Conservation (phyloP, 805 yeast genomes). For the Metschnikowia rubicola region DNA sequence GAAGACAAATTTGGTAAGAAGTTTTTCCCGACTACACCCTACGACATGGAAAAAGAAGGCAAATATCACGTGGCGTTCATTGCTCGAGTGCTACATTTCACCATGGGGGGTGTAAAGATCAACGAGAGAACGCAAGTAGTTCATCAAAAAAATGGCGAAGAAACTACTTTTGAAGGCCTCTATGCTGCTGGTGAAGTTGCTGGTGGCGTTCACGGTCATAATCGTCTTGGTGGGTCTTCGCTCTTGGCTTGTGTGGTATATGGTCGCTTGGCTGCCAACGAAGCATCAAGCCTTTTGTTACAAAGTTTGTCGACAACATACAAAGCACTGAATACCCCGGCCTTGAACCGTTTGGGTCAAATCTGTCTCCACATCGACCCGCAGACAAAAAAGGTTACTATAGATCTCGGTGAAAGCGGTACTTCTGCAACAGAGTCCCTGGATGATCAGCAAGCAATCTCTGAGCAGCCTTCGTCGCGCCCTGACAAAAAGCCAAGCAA, state of each 20-base stretch:
- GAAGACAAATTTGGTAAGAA: constrained; percentile 44
- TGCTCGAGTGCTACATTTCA: constrained; percentile 59
- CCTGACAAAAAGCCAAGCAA: not conserved
- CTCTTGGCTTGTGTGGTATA: constrained; percentile 44
- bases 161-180: constrained; percentile 32
- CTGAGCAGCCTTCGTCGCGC: not conserved
- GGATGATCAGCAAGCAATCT: too few relatives aligned
- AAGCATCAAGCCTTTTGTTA: constrained; percentile 32
- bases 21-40: constrained; percentile 48
- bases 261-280: constrained; percentile 43
- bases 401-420: constrained; percentile 29
- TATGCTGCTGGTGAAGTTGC: constrained; percentile 46
- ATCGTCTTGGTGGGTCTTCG: constrained; percentile 42
- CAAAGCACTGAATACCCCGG: not conserved
- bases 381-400: constrained; percentile 27
- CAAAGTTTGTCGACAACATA: constrained; percentile 4
- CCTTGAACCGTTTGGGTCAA: constrained; percentile 17
- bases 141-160: constrained; percentile 24
- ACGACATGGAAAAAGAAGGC: constrained; percentile 28
- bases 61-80: constrained; percentile 50
- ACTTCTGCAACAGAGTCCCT: not conserved
- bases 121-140: constrained; percentile 42
- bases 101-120: constrained; percentile 68
- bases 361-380: constrained; percentile 26
- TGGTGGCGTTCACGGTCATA: constrained; percentile 47